Percentiles rank a stretch among this genome's conserved stretches.
These are phyloP conservation scores for Beauveria sp. DNA, from an alignment of 2,329 filamentous ascomycete genomes.

Conservation along the genomic window DNA sequence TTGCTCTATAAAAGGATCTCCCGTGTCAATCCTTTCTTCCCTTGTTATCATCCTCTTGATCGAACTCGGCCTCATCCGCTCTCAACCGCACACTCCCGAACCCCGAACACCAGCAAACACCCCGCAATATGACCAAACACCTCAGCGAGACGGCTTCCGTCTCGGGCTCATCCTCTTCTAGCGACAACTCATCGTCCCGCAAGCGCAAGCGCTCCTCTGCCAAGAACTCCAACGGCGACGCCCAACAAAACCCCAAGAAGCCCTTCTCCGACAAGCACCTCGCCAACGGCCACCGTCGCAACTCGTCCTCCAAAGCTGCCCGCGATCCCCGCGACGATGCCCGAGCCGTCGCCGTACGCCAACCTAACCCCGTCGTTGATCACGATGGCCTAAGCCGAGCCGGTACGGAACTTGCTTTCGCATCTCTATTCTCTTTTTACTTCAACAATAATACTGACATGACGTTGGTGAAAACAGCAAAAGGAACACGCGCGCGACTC, in stretches of 20 bases:
- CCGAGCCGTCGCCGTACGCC: slow-evolving; percentile 35
- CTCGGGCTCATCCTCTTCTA: slow-evolving; percentile 23
- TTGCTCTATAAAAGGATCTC: not conserved
- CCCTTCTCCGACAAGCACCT: slow-evolving; percentile 20
- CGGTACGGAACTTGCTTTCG: slow-evolving; percentile 31
- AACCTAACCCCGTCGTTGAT: slow-evolving; percentile 52
- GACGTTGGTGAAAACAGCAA: slow-evolving; percentile 30
- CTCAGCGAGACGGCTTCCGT: slow-evolving; percentile 19
- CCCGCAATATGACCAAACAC: slow-evolving; percentile 7
- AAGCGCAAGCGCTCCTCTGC: slow-evolving; percentile 20
- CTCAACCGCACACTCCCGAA: not conserved
- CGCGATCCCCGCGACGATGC: slow-evolving; percentile 52
- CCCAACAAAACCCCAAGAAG: slow-evolving; percentile 13
- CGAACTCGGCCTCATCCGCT: no score
- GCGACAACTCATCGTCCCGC: slow-evolving; percentile 21
- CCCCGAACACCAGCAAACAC: not conserved
- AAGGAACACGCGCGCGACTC: slow-evolving; percentile 56
- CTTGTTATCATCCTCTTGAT: not conserved
- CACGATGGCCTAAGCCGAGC: slow-evolving; percentile 55
- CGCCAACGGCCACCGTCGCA: slow-evolving; percentile 32
- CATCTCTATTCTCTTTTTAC: not conserved
- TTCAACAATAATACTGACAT: no score
- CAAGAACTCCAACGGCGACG: slow-evolving; percentile 18
- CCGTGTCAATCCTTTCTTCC: not conserved
- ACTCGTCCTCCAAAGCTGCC: slow-evolving; percentile 54